A percentile compares a stretch with the other conserved stretches of the same genome.
These are phyloP conservation scores for Mortierella hygrophila DNA, from an alignment of 192 early-diverging fungal species.

Conservation along the genomic window DNA sequence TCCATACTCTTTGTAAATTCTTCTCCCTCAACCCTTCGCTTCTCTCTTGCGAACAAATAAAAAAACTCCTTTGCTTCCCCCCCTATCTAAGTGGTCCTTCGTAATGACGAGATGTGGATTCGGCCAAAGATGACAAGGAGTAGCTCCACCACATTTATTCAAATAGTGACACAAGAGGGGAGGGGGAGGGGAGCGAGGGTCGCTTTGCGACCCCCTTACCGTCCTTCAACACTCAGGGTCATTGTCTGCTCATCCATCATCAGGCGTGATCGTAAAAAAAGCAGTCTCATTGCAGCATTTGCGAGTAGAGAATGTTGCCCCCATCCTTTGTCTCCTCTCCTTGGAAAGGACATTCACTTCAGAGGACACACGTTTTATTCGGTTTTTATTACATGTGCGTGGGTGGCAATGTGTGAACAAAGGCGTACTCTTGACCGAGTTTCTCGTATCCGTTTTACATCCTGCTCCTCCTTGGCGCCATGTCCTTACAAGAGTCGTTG, in stretches of 20 bases:
- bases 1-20: constrained; percentile 6
- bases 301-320: too few species aligned
- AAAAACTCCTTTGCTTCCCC: not conserved
- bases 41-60: not conserved
- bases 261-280: not conserved
- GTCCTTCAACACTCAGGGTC: not conserved
- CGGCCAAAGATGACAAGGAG: too few species aligned
- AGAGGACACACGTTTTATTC: too few species aligned
- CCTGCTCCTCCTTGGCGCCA: not conserved
- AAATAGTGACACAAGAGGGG: too few species aligned
- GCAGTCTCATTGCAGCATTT: not conserved
- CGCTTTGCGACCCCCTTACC: not conserved
- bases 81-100: not conserved
- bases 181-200: not conserved
- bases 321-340: too few species aligned
- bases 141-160: too few species aligned
- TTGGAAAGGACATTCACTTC: too few species aligned
- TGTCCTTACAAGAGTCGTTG: not conserved
- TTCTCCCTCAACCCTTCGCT: not conserved
- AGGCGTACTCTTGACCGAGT: too few species aligned
- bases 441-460: not conserved
- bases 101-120: not conserved
- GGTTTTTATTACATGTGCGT: too few species aligned
- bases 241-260: too few species aligned
- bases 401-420: too few species aligned